Evolutionary conservation across 768 basidiomycete species (phyloP), one percentile per base, ranked within the genome.

Genomic region (Boletellus ananas): DNA sequence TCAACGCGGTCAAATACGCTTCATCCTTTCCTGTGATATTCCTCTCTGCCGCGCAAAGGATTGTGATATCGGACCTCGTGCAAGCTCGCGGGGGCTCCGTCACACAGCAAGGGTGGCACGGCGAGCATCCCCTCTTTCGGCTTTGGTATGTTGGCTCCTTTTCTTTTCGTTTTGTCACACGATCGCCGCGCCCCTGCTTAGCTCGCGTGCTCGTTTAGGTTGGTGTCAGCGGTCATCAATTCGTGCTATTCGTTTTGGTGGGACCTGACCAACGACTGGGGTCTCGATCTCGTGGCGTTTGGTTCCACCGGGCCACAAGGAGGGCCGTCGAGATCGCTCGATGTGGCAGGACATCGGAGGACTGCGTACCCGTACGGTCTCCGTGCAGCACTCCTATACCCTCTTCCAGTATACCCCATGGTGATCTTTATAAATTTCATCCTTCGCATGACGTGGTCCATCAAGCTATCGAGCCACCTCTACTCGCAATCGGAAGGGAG

Each of bases 201-300:
- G 29, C 29, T 6, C 29, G 29, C 45, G 58, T 25, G 13, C 54
- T 27, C 37, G 27, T 36, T 18, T 49, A 95, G 93, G 94, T 68
- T 97, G 14, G 68, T 96, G 39, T 80, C 85, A 10, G 94, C 91
- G 20, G 77, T 80, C 33, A 66, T 95, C 60, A 98, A 98, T 69
- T 95, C 94, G 3, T 66, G 89, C 27, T 99, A 92, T 69, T 94
- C 94, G 3, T 98, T 95, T 68, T 99, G 93, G 90, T 99, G 96
- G 96, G 96, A 98, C 69, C 79, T 98, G 37, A 93, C 91, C 42
- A 90, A 95, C 66, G 96, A 99, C 65, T 99, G 95, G 94, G 96
- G 96, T 6, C 75, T 99, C 47, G 80, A 84, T 39, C 71, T 97
- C 37, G 72, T 98, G 51, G 76, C 76, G 46, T 54, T 65, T 27